These are phyloP conservation scores for Xylariales sp. DNA, from an alignment of 2,329 filamentous ascomycete species.

Conservation along the genomic window DNA sequence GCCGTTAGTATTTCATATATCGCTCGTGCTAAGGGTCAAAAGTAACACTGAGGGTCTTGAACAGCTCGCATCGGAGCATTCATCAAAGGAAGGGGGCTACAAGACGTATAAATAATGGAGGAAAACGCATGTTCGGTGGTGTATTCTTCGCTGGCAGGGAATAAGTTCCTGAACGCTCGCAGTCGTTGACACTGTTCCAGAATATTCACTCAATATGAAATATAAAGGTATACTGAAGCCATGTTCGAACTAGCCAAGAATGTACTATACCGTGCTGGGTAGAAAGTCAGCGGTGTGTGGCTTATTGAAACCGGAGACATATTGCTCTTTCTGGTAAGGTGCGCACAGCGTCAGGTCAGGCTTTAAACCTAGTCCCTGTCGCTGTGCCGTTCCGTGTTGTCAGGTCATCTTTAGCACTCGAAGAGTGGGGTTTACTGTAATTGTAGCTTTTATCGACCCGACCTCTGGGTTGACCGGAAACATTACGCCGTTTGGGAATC, in stretches of 20 bases:
- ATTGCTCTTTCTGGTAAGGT: not conserved
- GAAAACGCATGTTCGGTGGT: not conserved
- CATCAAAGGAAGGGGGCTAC: not conserved
- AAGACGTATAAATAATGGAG: not conserved
- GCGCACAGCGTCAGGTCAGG: not conserved
- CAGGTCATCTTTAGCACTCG: no score
- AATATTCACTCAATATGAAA: no score
- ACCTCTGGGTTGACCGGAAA: no score
- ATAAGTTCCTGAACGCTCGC: not conserved
- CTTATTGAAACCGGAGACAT: conserved; percentile 1
- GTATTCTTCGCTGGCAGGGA: not conserved
- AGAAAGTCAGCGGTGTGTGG: not conserved
- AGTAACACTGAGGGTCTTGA: not conserved
- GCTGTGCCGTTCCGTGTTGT: no score
- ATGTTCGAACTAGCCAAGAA: not conserved
- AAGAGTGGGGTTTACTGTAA: no score
- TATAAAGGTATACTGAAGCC: no score
- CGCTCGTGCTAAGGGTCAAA: not conserved
- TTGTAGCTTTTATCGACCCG: no score
- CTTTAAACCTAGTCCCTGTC: no score
- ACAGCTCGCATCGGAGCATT: not conserved
- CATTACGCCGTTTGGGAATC: no score
- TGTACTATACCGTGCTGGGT: not conserved
- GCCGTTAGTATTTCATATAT: not conserved
- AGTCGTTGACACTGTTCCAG: no score